Percentiles rank a stretch among this genome's conserved stretches.
These are phyloP conservation scores for Candida easanensis DNA, from an alignment of 805 yeast species.

Conservation along the genomic window DNA sequence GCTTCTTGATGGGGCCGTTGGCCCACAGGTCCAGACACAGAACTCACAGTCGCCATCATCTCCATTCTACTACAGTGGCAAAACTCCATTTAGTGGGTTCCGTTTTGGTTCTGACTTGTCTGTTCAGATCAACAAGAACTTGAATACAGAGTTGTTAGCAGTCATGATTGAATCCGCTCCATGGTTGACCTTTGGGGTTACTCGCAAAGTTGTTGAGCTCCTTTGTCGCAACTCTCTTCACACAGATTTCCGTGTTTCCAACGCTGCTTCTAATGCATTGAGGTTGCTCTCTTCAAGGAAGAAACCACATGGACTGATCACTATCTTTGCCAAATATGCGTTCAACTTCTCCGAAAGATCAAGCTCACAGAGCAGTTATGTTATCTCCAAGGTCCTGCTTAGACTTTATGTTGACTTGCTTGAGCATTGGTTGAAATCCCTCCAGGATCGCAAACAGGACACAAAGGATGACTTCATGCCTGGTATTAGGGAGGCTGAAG, in stretches of 20 bases:
- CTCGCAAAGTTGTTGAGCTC: conserved; percentile 67
- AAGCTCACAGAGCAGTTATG: conserved; percentile 51
- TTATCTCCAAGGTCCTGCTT: conserved; percentile 59
- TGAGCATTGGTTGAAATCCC: conserved; percentile 76
- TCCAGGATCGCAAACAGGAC: conserved; percentile 37
- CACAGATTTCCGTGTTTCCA: conserved; percentile 55
- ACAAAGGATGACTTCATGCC: conserved; percentile 14
- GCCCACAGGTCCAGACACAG: conserved; percentile 30
- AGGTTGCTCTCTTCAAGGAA: conserved; percentile 63
- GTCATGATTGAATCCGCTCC: conserved; percentile 71
- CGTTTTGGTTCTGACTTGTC: conserved; percentile 42
- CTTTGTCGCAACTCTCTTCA: conserved; percentile 77
- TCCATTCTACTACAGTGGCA: conserved; percentile 32
- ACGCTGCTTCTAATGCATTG: conserved; percentile 61
- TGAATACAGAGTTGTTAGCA: conserved; percentile 62
- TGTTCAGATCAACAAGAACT: conserved; percentile 32
- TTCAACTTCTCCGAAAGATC: conserved; percentile 78
- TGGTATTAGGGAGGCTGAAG: conserved; percentile 8
- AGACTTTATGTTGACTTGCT: conserved; percentile 75
- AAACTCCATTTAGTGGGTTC: conserved; percentile 35
- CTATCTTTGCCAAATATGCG: conserved; percentile 74
- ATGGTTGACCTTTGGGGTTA: conserved; percentile 59
- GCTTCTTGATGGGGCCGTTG: conserved; percentile 59
- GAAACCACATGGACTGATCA: conserved; percentile 68
- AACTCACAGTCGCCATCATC: conserved; percentile 29